These are phyloP conservation scores for Brettanomyces anomalus DNA, from an alignment of 805 yeast genomes.

Conservation along the genomic window DNA sequence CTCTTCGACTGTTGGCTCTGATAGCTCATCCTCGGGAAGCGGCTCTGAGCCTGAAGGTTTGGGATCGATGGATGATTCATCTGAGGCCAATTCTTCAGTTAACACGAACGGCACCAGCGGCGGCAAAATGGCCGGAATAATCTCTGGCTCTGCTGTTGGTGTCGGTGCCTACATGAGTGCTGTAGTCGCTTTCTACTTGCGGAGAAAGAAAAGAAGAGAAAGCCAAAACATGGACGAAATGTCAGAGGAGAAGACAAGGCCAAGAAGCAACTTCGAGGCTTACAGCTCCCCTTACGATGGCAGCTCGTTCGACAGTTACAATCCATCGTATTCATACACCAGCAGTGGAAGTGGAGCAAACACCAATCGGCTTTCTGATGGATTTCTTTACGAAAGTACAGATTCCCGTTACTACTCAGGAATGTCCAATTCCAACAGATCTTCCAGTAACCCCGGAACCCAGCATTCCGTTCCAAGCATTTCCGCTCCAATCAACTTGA, in stretches of 20 bases:
- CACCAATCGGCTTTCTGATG: no score
- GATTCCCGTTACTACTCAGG: neutral
- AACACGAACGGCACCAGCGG: conserved; percentile 9
- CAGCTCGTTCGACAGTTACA: no score
- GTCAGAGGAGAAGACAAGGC: neutral
- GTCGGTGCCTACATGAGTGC: conserved; percentile 40
- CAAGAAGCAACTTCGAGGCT: neutral
- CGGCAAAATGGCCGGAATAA: conserved; percentile 58
- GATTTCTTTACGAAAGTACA: no score
- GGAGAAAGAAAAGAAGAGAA: neutral
- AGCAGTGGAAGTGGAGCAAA: no score
- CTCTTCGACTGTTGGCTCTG: conserved; percentile 5
- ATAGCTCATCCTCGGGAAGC: conserved; percentile 3
- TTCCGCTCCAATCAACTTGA: conserved; percentile 61
- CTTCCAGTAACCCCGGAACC: conserved; percentile 12
- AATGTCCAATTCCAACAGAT: neutral
- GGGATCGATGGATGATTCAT: conserved; percentile 21
- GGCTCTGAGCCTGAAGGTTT: conserved; percentile 7
- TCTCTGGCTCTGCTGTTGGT: conserved; percentile 78
- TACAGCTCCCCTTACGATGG: no score
- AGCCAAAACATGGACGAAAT: neutral
- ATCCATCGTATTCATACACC: no score
- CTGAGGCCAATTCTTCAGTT: conserved; percentile 7
- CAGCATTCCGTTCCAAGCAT: conserved; percentile 34
- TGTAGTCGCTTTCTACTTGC: conserved; percentile 5